These are phyloP conservation scores for Herpetomonas samuelpessoai DNA, from an alignment of 208 protist species.

Conservation along the genomic window DNA sequence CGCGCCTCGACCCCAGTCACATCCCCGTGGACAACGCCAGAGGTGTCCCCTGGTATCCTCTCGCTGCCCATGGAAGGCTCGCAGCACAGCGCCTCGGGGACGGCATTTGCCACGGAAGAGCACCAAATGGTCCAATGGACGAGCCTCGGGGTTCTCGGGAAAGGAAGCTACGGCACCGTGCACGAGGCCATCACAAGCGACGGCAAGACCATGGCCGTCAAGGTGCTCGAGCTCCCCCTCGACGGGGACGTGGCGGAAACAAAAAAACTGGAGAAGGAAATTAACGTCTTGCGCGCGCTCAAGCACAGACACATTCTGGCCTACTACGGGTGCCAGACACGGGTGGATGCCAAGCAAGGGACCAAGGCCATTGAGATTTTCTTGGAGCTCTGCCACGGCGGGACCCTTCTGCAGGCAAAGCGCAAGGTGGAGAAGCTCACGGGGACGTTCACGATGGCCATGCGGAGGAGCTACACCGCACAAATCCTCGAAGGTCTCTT, in stretches of 20 bases:
- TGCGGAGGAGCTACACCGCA: conserved; percentile 79
- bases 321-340: conserved; percentile 89
- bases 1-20: not conserved
- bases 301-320: conserved; percentile 87
- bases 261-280: conserved; percentile 61
- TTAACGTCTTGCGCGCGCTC: conserved; percentile 84
- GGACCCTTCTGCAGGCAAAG: conserved; percentile 56
- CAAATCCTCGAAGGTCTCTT: conserved; percentile 86
- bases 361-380: conserved; percentile 84
- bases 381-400: conserved; percentile 86
- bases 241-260: conserved; percentile 59
- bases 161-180: conserved; percentile 85
- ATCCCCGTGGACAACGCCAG: too few relatives aligned
- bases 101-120: conserved; percentile 41
- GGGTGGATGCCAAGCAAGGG: not conserved
- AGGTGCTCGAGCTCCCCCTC: conserved; percentile 80
- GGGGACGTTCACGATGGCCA: conserved; percentile 63
- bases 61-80: conserved; percentile 38
- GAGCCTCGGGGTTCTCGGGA: conserved; percentile 73
- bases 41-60: conserved; percentile 20
- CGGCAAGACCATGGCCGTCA: conserved; percentile 84
- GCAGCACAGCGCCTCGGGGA: conserved; percentile 13
- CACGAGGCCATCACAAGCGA: conserved; percentile 88
- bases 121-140: conserved; percentile 68
- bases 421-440: conserved; percentile 69